A percentile compares a stretch with the other conserved stretches of the same genome.
Evolutionary conservation across 2,329 filamentous ascomycete species (phyloP).

Genomic region (Chrysosporium queenslandicum): DNA sequence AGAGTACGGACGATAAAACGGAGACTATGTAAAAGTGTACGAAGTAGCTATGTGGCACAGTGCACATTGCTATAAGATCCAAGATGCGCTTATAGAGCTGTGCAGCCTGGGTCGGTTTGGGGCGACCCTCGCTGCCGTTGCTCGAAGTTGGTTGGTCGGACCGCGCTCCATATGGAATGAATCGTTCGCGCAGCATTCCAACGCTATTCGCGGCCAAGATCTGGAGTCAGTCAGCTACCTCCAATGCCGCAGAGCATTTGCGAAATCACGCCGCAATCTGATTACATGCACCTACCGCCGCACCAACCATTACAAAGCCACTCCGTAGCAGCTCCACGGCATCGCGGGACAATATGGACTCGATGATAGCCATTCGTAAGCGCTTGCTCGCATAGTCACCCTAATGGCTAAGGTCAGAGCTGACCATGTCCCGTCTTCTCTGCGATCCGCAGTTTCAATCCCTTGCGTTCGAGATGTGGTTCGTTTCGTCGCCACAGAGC

Average conservation of each 20-base stretch:
- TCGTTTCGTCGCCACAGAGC: slow-evolving; percentile 6
- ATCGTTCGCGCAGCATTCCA: slow-evolving; percentile 44
- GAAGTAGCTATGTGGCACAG: slow-evolving; percentile 84
- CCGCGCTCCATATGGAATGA: slow-evolving; percentile 53
- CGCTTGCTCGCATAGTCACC: too few species aligned
- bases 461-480: not conserved
- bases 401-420: too few species aligned
- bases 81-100: slow-evolving; percentile 27
- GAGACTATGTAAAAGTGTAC: slow-evolving; percentile 74
- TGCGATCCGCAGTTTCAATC: not conserved
- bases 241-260: not conserved
- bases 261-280: not conserved
- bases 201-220: slow-evolving; percentile 44
- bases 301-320: not conserved
- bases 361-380: not conserved
- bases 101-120: not conserved
- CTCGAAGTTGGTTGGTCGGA: slow-evolving; percentile 24
- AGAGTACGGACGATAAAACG: slow-evolving; percentile 59
- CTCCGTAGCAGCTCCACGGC: not conserved
- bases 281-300: not conserved
- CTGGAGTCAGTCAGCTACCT: slow-evolving; percentile 19
- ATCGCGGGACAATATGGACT: not conserved
- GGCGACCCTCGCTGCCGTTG: slow-evolving; percentile 10
- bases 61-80: slow-evolving; percentile 44
- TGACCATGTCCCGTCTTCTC: not conserved